Evolutionary conservation across 2,329 filamentous ascomycete species (phyloP), one percentile per base, ranked within the genome.

Genomic region (Didymella segeticola): DNA sequence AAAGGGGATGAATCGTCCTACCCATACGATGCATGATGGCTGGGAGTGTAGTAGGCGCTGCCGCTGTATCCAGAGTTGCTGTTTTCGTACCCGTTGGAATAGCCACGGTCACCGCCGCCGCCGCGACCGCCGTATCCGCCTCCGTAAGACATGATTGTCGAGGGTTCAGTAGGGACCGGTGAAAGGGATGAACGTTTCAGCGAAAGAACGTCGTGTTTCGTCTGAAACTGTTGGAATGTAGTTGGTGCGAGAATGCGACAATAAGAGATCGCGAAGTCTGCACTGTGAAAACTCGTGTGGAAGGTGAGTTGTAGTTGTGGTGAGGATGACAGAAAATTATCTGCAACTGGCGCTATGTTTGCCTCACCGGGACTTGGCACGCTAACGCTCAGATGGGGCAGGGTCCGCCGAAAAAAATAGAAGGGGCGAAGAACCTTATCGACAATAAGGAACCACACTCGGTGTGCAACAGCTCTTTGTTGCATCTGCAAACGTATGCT

Each of bases 71-170:
- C 77, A 69, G 71, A 63, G 43, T 67, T 73, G 64, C 70, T 72
- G 57, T 65, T 61, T 47, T 69, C 82, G 69, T 84, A 82, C 74
- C 82, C 81, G 72, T 83, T 81, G 49, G 79, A 80, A 69, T 84
- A 82, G 61, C 81, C 80, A 61, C 77, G 77, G 57, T 77, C 75
- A 62, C 79, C 77, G 50, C 72, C 72, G 63, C 76, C 73, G 62
- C 79, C 70, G 56, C 80, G 82, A 58, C 80, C 82, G 54, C 71
- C 68, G 59, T 70, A 68, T 50, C 74, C 72, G 53, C 74, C 73
- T 70, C 86, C 83, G 85, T 90, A 89, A 78, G 88, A 90, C 88
- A 90, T 91, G 73, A 71, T 83, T 71, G 55, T 60, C 41, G 56
- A 49, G 54, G 55, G 60, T 64, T 68, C 62, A 62, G 72, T 73